These are phyloP conservation scores for Suillus weaverae DNA, from an alignment of 768 basidiomycete species.

Conservation along the genomic window DNA sequence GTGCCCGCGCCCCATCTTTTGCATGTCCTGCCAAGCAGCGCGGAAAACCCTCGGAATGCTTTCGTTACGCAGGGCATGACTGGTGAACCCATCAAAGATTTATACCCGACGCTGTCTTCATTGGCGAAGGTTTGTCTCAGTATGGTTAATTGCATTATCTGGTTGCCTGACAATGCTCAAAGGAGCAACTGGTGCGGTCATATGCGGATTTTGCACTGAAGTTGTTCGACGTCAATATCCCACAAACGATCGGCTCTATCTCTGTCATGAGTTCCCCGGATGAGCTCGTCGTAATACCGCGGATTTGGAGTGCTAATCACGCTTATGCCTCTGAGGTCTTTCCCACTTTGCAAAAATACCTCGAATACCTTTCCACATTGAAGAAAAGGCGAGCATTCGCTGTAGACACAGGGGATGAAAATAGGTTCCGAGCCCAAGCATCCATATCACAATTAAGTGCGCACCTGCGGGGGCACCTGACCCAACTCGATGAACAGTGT, in stretches of 20 bases:
- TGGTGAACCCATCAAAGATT: neutral
- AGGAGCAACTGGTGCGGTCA: slow-evolving; percentile 14
- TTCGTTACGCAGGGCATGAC: slow-evolving; percentile 2
- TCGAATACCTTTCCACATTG: neutral
- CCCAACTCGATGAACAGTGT: neutral
- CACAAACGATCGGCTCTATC: slow-evolving; percentile 8
- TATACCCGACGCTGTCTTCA: slow-evolving; percentile 5
- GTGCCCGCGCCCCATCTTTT: slow-evolving; percentile 6
- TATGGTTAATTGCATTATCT: neutral
- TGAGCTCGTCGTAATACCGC: slow-evolving; percentile 5
- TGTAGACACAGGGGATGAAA: slow-evolving; percentile 5
- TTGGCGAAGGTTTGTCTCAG: slow-evolving; percentile 3
- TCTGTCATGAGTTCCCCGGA: neutral
- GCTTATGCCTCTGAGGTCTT: neutral
- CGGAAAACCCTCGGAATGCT: neutral
- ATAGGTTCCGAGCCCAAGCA: slow-evolving; percentile 8
- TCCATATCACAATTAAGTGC: slow-evolving; percentile 8
- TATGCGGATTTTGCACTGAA: slow-evolving; percentile 13
- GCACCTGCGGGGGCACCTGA: neutral
- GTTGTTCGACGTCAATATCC: slow-evolving; percentile 9
- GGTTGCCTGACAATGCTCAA: neutral
- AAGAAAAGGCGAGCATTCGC: slow-evolving; percentile 6
- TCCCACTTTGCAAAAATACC: slow-evolving; percentile 7
- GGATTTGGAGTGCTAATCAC: neutral
- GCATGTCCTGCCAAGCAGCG: neutral